phyloP scores from a whole-genome alignment of 106 monocot genomes.

The Gastrodia elata region DNA sequence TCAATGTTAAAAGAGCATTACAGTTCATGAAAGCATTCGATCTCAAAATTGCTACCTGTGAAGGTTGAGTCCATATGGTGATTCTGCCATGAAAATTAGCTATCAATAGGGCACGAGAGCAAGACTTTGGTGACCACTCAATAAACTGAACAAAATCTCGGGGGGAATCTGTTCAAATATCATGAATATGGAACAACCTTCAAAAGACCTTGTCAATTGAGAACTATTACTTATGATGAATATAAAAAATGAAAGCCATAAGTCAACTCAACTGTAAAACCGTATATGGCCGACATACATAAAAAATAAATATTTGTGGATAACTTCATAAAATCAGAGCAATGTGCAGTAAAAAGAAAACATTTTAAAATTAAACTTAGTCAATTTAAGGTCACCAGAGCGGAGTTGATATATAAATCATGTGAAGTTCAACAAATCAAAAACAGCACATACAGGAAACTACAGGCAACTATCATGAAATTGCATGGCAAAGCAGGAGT shows the following conservation, averaged over 20 bases:
- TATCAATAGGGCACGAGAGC: conserved; percentile 84
- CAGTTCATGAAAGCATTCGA: neutral
- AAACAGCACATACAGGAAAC: too few species aligned
- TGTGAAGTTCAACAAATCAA: too few species aligned
- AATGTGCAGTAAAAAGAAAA: neutral
- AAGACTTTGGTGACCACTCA: conserved; percentile 98
- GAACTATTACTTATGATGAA: neutral
- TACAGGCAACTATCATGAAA: too few species aligned
- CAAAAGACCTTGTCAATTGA: neutral
- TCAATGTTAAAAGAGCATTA: neutral
- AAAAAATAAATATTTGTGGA: neutral
- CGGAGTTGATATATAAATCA: neutral
- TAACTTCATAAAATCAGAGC: neutral
- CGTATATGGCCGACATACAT: neutral
- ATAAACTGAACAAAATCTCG: conserved; percentile 98
- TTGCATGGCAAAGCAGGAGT: too few species aligned
- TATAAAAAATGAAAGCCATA: neutral
- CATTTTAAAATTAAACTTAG: neutral
- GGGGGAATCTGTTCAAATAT: conserved; percentile 75
- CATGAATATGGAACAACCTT: neutral
- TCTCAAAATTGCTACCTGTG: conserved; percentile 37
- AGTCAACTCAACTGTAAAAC: neutral
- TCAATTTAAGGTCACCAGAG: neutral
- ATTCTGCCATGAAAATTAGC: conserved; percentile 92
- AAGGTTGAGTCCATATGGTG: conserved; percentile 94